These are phyloP conservation scores for Triangularia verruculosa DNA, from an alignment of 2,329 filamentous ascomycete species.

Conservation along the genomic window DNA sequence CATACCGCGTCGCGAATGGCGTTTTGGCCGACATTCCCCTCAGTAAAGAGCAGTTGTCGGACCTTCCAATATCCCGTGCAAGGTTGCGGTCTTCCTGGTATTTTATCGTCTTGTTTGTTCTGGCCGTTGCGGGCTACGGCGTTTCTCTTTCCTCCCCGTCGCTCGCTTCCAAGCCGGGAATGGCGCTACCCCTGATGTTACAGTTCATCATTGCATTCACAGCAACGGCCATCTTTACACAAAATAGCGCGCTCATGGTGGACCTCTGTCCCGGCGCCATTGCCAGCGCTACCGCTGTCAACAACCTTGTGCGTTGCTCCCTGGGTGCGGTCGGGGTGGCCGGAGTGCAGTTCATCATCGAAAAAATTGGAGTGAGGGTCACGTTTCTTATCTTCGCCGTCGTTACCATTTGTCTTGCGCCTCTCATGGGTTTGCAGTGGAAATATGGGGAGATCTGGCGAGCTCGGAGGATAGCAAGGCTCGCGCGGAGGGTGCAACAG, in stretches of 20 bases:
- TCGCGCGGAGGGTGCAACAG: conserved; percentile 10
- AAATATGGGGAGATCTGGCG: conserved; percentile 24
- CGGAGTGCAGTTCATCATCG: conserved; percentile 22
- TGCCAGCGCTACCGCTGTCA: conserved; percentile 34
- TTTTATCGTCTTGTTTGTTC: conserved; percentile 15
- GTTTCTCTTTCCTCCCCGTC: conserved; percentile 38
- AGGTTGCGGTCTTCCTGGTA: conserved; percentile 20
- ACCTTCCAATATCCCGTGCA: conserved; percentile 20
- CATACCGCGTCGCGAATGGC: conserved; percentile 7
- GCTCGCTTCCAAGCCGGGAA: conserved; percentile 23
- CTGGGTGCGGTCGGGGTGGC: conserved; percentile 34
- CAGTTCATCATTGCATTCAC: conserved; percentile 36
- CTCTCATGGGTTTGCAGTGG: conserved; percentile 21
- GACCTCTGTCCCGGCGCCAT: conserved; percentile 34
- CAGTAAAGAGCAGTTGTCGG: conserved; percentile 14
- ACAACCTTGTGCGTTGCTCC: conserved; percentile 36
- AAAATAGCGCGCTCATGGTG: conserved; percentile 34
- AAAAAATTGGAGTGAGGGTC: conserved; percentile 26
- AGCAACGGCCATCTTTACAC: conserved; percentile 34
- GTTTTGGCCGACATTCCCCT: conserved; percentile 2
- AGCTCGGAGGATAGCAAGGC: conserved; percentile 15
- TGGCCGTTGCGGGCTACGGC: conserved; percentile 29
- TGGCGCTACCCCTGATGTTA: conserved; percentile 32
- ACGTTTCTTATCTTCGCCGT: conserved; percentile 20
- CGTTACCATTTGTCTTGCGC: conserved; percentile 7